Base-by-base conservation (phyloP, 768 basidiomycete genomes). In the Leccinum pellstonianum region DNA sequence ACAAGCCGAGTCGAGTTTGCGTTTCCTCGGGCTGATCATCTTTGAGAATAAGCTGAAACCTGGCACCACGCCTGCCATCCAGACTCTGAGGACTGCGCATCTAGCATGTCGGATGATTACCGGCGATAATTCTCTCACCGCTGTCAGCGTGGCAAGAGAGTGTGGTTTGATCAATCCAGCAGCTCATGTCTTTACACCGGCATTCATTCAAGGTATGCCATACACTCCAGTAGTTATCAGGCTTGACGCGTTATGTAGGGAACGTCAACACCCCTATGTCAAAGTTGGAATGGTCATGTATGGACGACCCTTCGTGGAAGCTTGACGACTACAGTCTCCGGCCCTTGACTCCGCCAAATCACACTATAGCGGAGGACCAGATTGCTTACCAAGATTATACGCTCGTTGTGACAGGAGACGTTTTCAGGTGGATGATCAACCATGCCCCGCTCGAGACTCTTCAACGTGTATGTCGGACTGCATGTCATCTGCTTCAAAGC, bases 381-480 rank as follows among this genome's bases (percentile, higher is more conserved):
- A 79, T 87, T 27, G 83, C 86, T 29, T 86, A 87, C 65, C 88
- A 89, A 60, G 96, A 98, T 68, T 99, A 94, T 70, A 86, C 93
- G 2, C 81, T 99, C 19, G 95, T 90, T 6, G 78, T 98, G 33
- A 95, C 94, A 5, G 97, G 97, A 12, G 95, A 98, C 68, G 87
- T 96, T 35, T 99, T 99, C 78, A 84, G 92, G 49, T 99, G 97
- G 97, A 94, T 99, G 87, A 84, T 98, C 68, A 95, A 95, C 70
- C 85, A 93, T 75, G 95, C 93, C 0, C 88, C 96, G 2, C 78
- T 94, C 10, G 97, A 99, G 75, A 98, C 97, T 0, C 74, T 98
- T 63, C 94, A 98, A 67, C 82, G 95, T 54, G 95, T 96, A 71
- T 37, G 58, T 54, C 21, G 10, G 21, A 23, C 46, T 46, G 1